Evolutionary conservation across 192 early-diverging fungal genomes (phyloP).

Genomic region (Phycomyces nitens): DNA sequence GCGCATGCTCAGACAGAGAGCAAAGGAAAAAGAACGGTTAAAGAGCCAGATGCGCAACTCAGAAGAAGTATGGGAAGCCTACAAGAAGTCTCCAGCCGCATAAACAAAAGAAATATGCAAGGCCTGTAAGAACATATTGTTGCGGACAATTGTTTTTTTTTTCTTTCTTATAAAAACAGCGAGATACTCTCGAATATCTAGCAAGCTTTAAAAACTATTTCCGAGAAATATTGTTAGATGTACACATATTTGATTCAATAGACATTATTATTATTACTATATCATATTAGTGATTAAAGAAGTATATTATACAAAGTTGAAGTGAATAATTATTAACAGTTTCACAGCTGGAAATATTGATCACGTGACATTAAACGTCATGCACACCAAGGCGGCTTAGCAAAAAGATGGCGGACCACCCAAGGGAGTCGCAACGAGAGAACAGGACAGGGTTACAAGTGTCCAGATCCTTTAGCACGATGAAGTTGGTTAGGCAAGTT

Average conservation of each 20-base stretch:
- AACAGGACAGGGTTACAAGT: neutral
- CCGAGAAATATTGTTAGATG: no score
- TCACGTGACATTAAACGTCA: neutral
- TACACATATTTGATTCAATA: no score
- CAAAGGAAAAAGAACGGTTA: constrained; percentile 10
- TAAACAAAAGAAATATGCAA: neutral
- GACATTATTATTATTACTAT: no score
- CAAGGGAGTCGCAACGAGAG: neutral
- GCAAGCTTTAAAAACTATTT: no score
- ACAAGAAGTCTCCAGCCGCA: neutral
- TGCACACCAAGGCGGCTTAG: neutral
- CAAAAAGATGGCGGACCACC: neutral
- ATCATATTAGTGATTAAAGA: no score
- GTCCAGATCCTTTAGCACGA: constrained; percentile 3
- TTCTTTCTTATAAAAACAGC: no score
- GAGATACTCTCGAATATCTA: no score
- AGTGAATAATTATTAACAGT: no score
- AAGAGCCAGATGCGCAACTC: constrained; percentile 28
- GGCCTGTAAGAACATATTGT: neutral
- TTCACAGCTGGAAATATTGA: neutral
- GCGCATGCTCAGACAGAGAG: constrained; percentile 19
- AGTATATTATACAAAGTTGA: no score
- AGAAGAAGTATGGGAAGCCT: constrained; percentile 43
- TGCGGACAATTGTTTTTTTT: neutral
- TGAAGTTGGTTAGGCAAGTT: constrained; percentile 18